Evolutionary conservation across 108 stramenopile genomes (phyloP).

Genomic region (Epithemia pelagica): DNA sequence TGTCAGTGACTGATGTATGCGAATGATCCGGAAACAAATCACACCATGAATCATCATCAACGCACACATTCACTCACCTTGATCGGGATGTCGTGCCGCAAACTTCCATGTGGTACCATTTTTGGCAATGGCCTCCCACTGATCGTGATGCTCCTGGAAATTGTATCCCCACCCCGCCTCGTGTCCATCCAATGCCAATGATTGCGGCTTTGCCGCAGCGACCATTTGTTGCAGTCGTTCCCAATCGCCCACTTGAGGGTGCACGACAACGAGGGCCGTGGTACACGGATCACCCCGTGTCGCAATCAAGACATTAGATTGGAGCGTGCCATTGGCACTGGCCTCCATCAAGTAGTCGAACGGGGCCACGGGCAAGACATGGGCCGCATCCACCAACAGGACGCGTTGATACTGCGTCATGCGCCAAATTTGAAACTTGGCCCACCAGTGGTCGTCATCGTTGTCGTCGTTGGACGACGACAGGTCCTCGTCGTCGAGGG

Average conservation of each 20-base stretch:
- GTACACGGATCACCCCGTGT: conserved; percentile 22
- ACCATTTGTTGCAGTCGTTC: conserved; percentile 12
- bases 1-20: too few relatives aligned
- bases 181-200: background rate
- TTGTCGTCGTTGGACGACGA: background rate
- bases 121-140: background rate
- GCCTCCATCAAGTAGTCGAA: conserved; percentile 44
- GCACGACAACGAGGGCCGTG: conserved; percentile 28
- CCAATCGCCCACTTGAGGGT: conserved; percentile 28
- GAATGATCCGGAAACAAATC: background rate
- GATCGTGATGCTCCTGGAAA: background rate
- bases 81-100: conserved; percentile 26
- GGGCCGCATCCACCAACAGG: conserved; percentile 56
- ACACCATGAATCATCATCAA: too few relatives aligned
- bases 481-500: conserved; percentile 2
- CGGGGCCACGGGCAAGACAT: conserved; percentile 47
- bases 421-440: conserved; percentile 24
- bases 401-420: conserved; percentile 47
- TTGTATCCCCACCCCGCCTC: conserved; percentile 34
- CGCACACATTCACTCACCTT: conserved; percentile 18
- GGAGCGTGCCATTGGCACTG: conserved; percentile 4
- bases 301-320: conserved; percentile 22
- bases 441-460: background rate
- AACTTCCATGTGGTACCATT: conserved; percentile 22
- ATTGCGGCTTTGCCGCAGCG: background rate